phyloP scores from a whole-genome alignment of 371 early-diverging fungal genomes.

The Haplosporangium sp. region DNA sequence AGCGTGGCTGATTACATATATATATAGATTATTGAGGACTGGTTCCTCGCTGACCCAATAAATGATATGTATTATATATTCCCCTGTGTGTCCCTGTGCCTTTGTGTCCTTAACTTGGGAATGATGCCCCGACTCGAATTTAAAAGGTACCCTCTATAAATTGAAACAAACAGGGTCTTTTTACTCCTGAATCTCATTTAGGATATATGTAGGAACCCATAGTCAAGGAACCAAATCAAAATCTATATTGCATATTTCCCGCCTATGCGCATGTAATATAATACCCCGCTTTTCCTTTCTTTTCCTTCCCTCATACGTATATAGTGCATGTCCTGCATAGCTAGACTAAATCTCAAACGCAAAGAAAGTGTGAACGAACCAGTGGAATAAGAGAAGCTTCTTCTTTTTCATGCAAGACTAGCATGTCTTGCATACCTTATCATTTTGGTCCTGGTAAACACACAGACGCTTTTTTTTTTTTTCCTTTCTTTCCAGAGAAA shows the following conservation, averaged over 20 bases:
- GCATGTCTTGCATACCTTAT: neutral
- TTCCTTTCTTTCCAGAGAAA: neutral
- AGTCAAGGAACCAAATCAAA: no score
- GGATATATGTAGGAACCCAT: no score
- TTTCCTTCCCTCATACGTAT: no score
- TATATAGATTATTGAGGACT: no score
- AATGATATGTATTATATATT: neutral
- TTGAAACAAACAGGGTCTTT: neutral
- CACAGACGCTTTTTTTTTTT: neutral
- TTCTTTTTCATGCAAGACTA: conserved; percentile 1
- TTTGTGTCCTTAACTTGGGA: no score
- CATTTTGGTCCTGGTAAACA: no score
- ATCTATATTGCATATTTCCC: neutral
- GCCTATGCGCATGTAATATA: neutral
- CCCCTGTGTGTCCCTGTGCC: neutral
- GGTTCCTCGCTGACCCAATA: neutral
- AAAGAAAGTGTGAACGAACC: neutral
- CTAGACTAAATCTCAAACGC: neutral
- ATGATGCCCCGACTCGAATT: neutral
- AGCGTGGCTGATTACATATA: neutral
- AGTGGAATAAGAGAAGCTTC: neutral
- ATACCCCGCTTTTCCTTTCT: no score
- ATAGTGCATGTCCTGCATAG: neutral
- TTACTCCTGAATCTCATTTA: no score
- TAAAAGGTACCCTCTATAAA: neutral